phyloP scores from a whole-genome alignment of 192 early-diverging fungal species.

The Backusella tarrabulga region DNA sequence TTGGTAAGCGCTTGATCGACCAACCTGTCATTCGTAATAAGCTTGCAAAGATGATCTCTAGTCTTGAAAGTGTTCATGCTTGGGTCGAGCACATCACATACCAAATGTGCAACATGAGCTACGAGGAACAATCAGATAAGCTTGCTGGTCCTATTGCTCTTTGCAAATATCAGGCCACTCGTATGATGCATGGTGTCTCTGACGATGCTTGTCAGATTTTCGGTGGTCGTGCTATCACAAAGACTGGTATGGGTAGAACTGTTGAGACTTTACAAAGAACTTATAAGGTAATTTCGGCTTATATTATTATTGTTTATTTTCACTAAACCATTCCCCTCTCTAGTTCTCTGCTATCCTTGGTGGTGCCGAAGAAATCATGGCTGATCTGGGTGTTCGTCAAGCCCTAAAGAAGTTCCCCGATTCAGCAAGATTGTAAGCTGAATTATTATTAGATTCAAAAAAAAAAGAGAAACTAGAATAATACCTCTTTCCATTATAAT shows the following conservation, averaged over 20 bases:
- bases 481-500: not conserved
- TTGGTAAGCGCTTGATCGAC: conserved; percentile 64
- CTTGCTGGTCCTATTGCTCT: conserved; percentile 70
- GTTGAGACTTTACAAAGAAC: conserved; percentile 64
- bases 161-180: conserved; percentile 55
- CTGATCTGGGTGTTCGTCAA: conserved; percentile 62
- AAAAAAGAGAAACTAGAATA: not conserved
- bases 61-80: conserved; percentile 45
- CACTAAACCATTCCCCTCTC: not conserved
- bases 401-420: conserved; percentile 45
- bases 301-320: not conserved
- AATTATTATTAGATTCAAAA: not conserved
- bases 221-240: conserved; percentile 69
- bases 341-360: conserved; percentile 39
- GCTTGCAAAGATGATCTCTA: conserved; percentile 56
- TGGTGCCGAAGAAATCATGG: conserved; percentile 53
- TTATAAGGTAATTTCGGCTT: conserved; percentile 41
- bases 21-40: conserved; percentile 73
- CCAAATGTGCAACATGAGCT: conserved; percentile 67
- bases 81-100: conserved; percentile 64
- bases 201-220: conserved; percentile 75
- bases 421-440: conserved; percentile 15
- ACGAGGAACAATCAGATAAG: conserved; percentile 56
- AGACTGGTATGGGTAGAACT: conserved; percentile 67
- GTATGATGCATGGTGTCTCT: conserved; percentile 55